These are phyloP conservation scores for Microbotryum violaceum DNA, from an alignment of 1,284 basidiomycete genomes.

Conservation along the genomic window DNA sequence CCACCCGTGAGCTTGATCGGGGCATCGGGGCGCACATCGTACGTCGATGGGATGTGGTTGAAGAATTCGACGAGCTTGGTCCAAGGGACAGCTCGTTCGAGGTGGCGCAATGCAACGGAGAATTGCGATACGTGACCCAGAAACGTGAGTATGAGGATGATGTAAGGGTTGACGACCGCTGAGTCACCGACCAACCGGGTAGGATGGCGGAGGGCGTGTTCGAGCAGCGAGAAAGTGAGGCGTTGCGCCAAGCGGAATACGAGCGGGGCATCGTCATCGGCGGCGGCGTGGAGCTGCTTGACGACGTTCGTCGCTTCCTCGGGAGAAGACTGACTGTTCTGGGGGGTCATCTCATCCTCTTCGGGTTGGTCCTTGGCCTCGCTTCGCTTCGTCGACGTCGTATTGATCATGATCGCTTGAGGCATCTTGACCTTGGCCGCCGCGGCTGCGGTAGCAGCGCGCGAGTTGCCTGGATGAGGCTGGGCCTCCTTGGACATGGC, in stretches of 20 bases:
- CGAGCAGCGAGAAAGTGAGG: slow-evolving; percentile 71
- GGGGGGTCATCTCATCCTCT: no score
- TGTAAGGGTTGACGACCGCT: slow-evolving; percentile 71
- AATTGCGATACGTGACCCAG: slow-evolving; percentile 67
- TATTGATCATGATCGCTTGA: slow-evolving; percentile 26
- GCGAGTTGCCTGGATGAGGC: neutral
- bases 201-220: slow-evolving; percentile 56
- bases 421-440: slow-evolving; percentile 39
- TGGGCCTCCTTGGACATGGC: slow-evolving; percentile 34
- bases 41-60: slow-evolving; percentile 37
- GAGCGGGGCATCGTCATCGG: slow-evolving; percentile 42
- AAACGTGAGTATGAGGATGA: slow-evolving; percentile 80
- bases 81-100: slow-evolving; percentile 82
- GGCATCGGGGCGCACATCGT: slow-evolving; percentile 54
- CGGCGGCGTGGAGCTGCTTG: slow-evolving; percentile 8
- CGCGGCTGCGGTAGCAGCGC: no score
- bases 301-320: neutral
- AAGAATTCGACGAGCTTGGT: slow-evolving; percentile 61
- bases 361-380: slow-evolving; percentile 46
- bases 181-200: slow-evolving; percentile 9
- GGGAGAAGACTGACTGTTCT: no score
- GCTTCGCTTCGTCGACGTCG: slow-evolving; percentile 46
- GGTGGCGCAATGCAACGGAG: slow-evolving; percentile 51
- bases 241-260: slow-evolving; percentile 65
- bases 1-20: slow-evolving; percentile 45